Evolutionary conservation across 345 rosid species (phyloP).

Genomic region (Moricandia moricandioides): DNA sequence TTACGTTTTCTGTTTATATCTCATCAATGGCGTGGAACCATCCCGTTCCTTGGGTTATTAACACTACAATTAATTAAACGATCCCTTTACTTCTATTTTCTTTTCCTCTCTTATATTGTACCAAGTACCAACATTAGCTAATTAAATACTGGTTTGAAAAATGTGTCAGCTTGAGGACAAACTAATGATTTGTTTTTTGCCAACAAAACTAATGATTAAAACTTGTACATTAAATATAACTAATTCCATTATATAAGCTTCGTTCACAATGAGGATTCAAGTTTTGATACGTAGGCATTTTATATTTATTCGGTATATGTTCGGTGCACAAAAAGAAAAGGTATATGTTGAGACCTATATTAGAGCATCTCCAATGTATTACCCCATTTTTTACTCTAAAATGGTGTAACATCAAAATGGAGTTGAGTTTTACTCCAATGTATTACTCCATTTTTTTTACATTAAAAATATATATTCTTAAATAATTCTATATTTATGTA

Average conservation of each 20-base stretch:
- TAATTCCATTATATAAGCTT: background rate
- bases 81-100: background rate
- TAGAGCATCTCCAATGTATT: too few relatives aligned
- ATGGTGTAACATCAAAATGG: too few relatives aligned
- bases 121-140: background rate
- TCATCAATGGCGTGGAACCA: background rate
- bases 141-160: background rate
- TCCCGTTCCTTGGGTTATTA: background rate
- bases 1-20: background rate
- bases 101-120: background rate
- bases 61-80: background rate
- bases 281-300: too few relatives aligned
- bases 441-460: too few relatives aligned
- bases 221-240: background rate
- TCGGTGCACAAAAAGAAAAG: too few relatives aligned
- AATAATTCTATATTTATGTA: too few relatives aligned
- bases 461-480: too few relatives aligned
- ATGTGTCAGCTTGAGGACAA: background rate
- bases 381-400: too few relatives aligned
- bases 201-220: background rate
- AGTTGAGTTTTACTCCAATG: too few relatives aligned
- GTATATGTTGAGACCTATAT: too few relatives aligned
- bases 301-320: too few relatives aligned
- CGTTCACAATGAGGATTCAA: too few relatives aligned
- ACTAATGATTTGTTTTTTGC: background rate